These are phyloP conservation scores for Conticribra weissflogii DNA, from an alignment of 108 stramenopile species.

Conservation along the genomic window DNA sequence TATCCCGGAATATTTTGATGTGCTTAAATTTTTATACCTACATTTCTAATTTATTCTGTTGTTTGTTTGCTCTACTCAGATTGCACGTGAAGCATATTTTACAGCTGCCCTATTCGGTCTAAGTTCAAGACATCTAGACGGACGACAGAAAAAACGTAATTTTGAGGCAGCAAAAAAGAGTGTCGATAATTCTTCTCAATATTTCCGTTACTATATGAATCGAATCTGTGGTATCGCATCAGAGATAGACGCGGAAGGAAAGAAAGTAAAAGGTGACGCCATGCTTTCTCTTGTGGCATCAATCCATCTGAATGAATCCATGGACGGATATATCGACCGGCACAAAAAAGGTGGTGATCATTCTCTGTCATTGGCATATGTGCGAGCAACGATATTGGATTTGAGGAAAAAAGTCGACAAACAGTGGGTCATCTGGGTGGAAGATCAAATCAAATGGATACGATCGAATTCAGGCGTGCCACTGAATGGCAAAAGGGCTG, in stretches of 20 bases:
- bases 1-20: slow-evolving; percentile 1
- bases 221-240: slow-evolving; percentile 82
- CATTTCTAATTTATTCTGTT: slow-evolving; percentile 6
- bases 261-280: slow-evolving; percentile 70
- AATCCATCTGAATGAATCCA: slow-evolving; percentile 84
- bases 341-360: slow-evolving; percentile 90
- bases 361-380: slow-evolving; percentile 86
- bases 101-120: slow-evolving; percentile 86
- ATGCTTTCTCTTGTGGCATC: slow-evolving; percentile 85
- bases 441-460: slow-evolving; percentile 89
- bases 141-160: slow-evolving; percentile 88
- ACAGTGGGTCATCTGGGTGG: slow-evolving; percentile 89
- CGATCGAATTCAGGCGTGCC: slow-evolving; percentile 82
- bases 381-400: slow-evolving; percentile 85
- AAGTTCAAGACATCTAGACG: slow-evolving; percentile 78
- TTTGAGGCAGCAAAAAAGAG: slow-evolving; percentile 84
- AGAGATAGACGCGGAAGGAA: slow-evolving; percentile 60
- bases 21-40: too few relatives aligned
- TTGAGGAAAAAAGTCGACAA: slow-evolving; percentile 86
- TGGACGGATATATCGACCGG: slow-evolving; percentile 88
- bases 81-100: slow-evolving; percentile 90
- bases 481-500: slow-evolving; percentile 83
- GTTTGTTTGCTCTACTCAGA: slow-evolving; percentile 16
- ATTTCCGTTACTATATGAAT: slow-evolving; percentile 85
- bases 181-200: slow-evolving; percentile 81